Evolutionary conservation across 164 flowering plant species (phyloP).

Genomic region (Umbellularia californica): DNA sequence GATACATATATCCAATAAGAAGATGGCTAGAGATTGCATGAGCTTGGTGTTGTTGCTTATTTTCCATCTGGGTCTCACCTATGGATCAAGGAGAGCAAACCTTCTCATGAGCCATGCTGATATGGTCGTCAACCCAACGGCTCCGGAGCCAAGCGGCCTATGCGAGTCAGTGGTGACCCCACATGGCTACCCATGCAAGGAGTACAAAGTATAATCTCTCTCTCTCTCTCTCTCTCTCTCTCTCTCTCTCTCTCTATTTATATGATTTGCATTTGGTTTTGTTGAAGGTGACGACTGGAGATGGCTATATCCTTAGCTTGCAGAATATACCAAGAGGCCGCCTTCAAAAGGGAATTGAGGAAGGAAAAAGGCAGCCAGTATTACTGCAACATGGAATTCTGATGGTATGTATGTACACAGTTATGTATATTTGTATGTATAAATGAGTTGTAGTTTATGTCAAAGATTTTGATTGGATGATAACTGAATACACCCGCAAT

Average conservation of each 20-base stretch:
- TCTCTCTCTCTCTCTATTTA: not conserved
- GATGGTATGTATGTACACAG: slow-evolving; percentile 36
- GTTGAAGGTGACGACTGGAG: slow-evolving; percentile 54
- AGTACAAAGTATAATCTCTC: slow-evolving; percentile 34
- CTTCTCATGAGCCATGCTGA: not conserved
- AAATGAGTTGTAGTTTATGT: not conserved
- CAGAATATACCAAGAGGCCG: slow-evolving; percentile 66
- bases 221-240: no score
- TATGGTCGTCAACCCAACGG: not conserved
- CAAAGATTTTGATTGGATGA: not conserved
- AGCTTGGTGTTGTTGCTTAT: not conserved
- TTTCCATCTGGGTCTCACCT: slow-evolving; percentile 9
- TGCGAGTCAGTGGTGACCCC: slow-evolving; percentile 43
- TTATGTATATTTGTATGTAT: not conserved
- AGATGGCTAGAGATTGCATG: not conserved
- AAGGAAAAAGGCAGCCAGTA: slow-evolving; percentile 40
- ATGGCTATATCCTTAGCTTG: slow-evolving; percentile 59
- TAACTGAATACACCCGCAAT: no score
- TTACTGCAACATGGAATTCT: slow-evolving; percentile 75
- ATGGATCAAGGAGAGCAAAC: slow-evolving; percentile 3
- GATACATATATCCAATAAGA: not conserved
- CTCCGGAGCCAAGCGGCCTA: slow-evolving; percentile 13
- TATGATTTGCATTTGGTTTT: no score
- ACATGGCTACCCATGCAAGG: slow-evolving; percentile 71
- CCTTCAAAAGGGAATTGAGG: not conserved